Conservation (phyloP, 768 basidiomycete genomes). For the Boletus rubroflammeus region DNA sequence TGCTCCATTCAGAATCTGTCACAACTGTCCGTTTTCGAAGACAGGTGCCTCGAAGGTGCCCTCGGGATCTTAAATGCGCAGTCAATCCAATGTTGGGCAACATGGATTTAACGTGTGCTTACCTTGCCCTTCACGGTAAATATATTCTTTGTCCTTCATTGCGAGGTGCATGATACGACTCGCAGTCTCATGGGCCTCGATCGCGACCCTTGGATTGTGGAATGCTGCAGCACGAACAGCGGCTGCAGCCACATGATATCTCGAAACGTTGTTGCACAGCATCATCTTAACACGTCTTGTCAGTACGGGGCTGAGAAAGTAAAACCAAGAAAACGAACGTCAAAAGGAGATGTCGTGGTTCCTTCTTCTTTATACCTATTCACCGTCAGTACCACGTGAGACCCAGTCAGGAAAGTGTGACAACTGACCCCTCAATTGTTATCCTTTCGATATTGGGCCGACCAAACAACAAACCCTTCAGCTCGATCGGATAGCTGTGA, state of each 20-base stretch:
- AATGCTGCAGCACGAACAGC: conserved; percentile 56
- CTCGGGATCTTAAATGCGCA: conserved; percentile 27
- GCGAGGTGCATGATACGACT: conserved; percentile 58
- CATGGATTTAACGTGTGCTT: background rate
- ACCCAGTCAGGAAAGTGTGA: background rate
- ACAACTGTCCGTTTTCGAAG: conserved; percentile 26
- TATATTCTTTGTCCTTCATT: conserved; percentile 59
- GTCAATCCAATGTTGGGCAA: background rate
- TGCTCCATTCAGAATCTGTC: background rate
- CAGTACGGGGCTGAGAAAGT: background rate
- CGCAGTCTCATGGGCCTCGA: conserved; percentile 54
- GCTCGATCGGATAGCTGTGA: conserved; percentile 75
- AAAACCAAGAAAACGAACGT: conserved; percentile 40
- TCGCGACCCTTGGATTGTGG: conserved; percentile 51
- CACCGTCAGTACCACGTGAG: background rate
- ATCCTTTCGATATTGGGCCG: conserved; percentile 48
- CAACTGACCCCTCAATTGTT: conserved; percentile 47
- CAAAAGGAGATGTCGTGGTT: conserved; percentile 81
- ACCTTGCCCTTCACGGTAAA: conserved; percentile 58
- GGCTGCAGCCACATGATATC: conserved; percentile 60
- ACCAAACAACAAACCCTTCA: conserved; percentile 63
- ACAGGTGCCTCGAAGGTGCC: conserved; percentile 45
- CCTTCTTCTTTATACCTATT: conserved; percentile 63
- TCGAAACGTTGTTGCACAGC: conserved; percentile 64
- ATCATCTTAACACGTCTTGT: conserved; percentile 52